phyloP scores from a whole-genome alignment of 306 rosid genomes.

The Trifolium dubium region DNA sequence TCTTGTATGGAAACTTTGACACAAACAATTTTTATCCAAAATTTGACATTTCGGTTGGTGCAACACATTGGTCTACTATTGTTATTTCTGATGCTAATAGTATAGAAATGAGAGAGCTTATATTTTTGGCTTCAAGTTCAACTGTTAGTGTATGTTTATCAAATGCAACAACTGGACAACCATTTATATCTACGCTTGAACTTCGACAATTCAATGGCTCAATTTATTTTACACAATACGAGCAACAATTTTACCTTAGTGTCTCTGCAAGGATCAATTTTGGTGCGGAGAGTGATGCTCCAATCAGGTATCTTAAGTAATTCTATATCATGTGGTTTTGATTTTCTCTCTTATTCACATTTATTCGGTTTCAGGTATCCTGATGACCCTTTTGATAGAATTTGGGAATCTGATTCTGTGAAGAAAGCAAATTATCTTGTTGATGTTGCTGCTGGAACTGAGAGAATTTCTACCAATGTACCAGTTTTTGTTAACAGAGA shows the following conservation, averaged over 20 bases:
- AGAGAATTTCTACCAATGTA: slow-evolving; percentile 72
- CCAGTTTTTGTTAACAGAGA: slow-evolving; percentile 71
- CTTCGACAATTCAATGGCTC: slow-evolving; percentile 97
- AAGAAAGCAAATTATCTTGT: slow-evolving; percentile 95
- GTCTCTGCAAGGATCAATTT: slow-evolving; percentile 97
- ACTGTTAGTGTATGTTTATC: slow-evolving; percentile 81
- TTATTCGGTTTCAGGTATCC: slow-evolving; percentile 73
- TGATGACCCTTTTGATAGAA: slow-evolving; percentile 92
- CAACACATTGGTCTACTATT: slow-evolving; percentile 91
- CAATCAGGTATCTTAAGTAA: slow-evolving; percentile 60
- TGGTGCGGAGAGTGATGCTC: slow-evolving; percentile 83
- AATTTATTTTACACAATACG: slow-evolving; percentile 64
- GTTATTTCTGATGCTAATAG: slow-evolving; percentile 81
- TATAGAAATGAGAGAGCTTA: slow-evolving; percentile 75
- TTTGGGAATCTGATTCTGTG: slow-evolving; percentile 88
- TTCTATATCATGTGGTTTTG: slow-evolving; percentile 32
- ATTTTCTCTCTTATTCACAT: slow-evolving; percentile 6
- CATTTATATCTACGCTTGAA: slow-evolving; percentile 94
- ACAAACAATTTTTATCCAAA: slow-evolving; percentile 83
- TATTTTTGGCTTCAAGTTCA: slow-evolving; percentile 81
- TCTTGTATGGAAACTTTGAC: slow-evolving; percentile 94
- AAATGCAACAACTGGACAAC: slow-evolving; percentile 95
- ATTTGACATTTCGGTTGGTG: slow-evolving; percentile 90
- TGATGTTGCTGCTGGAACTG: slow-evolving; percentile 87
- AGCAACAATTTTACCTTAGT: slow-evolving; percentile 79